Percentiles rank a stretch among this genome's conserved stretches.
Conservation (phyloP, 106 monocot species). For the Acorus calamus region DNA sequence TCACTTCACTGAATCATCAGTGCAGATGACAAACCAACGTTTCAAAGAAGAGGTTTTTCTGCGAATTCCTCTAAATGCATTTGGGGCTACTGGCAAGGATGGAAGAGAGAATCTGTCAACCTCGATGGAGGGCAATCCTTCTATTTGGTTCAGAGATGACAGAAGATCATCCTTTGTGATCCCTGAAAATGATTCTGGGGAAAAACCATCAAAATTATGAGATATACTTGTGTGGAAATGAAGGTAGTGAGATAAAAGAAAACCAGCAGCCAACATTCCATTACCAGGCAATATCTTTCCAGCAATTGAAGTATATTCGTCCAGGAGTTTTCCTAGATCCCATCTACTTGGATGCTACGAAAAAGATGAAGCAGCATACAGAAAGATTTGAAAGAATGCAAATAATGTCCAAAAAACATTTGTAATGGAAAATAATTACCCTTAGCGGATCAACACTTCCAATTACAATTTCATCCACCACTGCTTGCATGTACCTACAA, state of each 20-base stretch:
- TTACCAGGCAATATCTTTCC: constrained; percentile 62
- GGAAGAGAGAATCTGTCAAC: constrained; percentile 53
- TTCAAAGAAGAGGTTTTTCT: constrained; percentile 66
- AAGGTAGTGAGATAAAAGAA: no score
- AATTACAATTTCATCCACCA: constrained; percentile 82
- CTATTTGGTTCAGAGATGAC: constrained; percentile 47
- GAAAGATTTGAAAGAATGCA: constrained; percentile 4
- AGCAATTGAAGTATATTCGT: constrained; percentile 68
- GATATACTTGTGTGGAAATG: no score
- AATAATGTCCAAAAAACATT: not conserved
- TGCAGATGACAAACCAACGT: constrained; percentile 73
- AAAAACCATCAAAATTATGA: not conserved
- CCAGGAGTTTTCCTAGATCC: constrained; percentile 57
- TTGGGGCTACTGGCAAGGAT: constrained; percentile 53
- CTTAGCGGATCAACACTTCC: constrained; percentile 50
- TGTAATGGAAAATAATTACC: constrained; percentile 23
- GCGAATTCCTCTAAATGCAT: constrained; percentile 68
- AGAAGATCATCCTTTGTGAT: constrained; percentile 45
- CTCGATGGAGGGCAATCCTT: constrained; percentile 27
- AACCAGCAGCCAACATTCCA: not conserved
- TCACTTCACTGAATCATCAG: constrained; percentile 72
- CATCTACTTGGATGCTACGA: constrained; percentile 66
- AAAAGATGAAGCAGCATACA: not conserved
- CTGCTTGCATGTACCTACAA: constrained; percentile 97
- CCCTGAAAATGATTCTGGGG: constrained; percentile 17